Percentiles rank a stretch among this genome's conserved stretches.
Evolutionary conservation across 1,284 basidiomycete species (phyloP).

Genomic region (Cutaneotrichosporon spelunceum): DNA sequence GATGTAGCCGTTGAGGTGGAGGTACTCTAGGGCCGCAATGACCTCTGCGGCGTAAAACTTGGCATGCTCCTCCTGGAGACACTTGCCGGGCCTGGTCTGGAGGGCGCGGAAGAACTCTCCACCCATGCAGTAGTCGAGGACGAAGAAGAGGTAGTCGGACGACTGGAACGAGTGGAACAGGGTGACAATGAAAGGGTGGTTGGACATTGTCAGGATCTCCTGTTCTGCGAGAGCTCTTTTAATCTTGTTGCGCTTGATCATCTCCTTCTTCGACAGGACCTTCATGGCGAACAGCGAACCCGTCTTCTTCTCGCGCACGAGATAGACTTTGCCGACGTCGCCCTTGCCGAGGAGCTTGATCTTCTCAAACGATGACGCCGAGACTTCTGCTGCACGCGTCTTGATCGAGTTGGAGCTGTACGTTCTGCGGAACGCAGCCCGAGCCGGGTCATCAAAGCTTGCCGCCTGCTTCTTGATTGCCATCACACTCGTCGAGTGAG

Average conservation of each 20-base stretch:
- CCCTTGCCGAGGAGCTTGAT: slow-evolving; percentile 93
- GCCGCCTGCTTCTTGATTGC: slow-evolving; percentile 8
- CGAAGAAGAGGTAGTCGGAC: slow-evolving; percentile 94
- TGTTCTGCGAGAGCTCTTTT: slow-evolving; percentile 94
- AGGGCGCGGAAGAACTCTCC: slow-evolving; percentile 98
- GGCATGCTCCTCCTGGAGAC: slow-evolving; percentile 89
- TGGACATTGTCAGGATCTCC: slow-evolving; percentile 91
- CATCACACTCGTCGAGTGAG: slow-evolving; percentile 28
- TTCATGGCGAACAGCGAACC: slow-evolving; percentile 94
- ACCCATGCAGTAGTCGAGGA: slow-evolving; percentile 99
- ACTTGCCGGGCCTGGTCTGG: slow-evolving; percentile 91
- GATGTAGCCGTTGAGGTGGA: slow-evolving; percentile 98
- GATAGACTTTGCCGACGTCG: slow-evolving; percentile 92
- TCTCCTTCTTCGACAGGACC: slow-evolving; percentile 94
- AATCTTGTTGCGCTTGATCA: slow-evolving; percentile 98
- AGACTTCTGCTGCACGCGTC: slow-evolving; percentile 83
- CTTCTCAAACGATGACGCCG: slow-evolving; percentile 86
- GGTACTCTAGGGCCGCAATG: slow-evolving; percentile 92
- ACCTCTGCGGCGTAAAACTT: slow-evolving; percentile 99
- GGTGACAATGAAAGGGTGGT: slow-evolving; percentile 97
- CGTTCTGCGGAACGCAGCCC: slow-evolving; percentile 80
- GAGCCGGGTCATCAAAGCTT: slow-evolving; percentile 27
- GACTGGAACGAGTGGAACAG: slow-evolving; percentile 97
- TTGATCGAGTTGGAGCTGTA: slow-evolving; percentile 98
- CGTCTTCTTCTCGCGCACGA: slow-evolving; percentile 92